Conservation (phyloP, 2,329 filamentous ascomycete genomes). For the Helicocarpus griseus region DNA sequence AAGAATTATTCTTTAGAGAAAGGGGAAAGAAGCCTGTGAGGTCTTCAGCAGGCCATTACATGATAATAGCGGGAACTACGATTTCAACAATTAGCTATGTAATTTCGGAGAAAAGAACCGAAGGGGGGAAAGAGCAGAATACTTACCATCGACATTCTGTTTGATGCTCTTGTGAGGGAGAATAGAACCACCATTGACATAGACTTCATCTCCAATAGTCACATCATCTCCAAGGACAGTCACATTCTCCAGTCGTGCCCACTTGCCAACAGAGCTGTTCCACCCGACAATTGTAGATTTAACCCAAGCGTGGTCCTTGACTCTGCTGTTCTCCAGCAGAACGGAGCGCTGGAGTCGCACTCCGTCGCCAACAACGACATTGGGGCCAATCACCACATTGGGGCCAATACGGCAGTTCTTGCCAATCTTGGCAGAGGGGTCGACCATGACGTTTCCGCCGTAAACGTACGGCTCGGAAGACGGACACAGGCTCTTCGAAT, state of each 20-base stretch:
- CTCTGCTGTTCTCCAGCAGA: constrained; percentile 76
- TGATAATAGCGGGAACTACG: constrained; percentile 40
- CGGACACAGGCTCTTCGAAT: constrained; percentile 71
- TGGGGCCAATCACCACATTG: constrained; percentile 90
- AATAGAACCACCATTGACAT: constrained; percentile 93
- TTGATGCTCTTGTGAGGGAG: constrained; percentile 99
- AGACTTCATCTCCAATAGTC: constrained; percentile 94
- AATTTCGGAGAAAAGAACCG: background rate
- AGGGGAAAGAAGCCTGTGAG: background rate
- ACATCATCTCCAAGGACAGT: constrained; percentile 97
- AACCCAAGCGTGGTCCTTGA: constrained; percentile 98
- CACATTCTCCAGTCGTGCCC: constrained; percentile 95
- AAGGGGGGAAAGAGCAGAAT: background rate
- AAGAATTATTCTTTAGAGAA: constrained; percentile 12
- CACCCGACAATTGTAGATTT: constrained; percentile 98
- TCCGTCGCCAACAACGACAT: constrained; percentile 86
- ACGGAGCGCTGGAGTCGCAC: constrained; percentile 91
- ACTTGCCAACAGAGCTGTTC: constrained; percentile 93
- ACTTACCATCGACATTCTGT: constrained; percentile 77
- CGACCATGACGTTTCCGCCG: constrained; percentile 91
- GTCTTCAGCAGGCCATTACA: constrained; percentile 26
- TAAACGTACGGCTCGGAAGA: constrained; percentile 69
- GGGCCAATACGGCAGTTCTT: constrained; percentile 97
- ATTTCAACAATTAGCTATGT: constrained; percentile 4
- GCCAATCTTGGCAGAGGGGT: constrained; percentile 89